Evolutionary conservation across 2,329 filamentous ascomycete species (phyloP).

Genomic region (Colletotrichum abscissum): DNA sequence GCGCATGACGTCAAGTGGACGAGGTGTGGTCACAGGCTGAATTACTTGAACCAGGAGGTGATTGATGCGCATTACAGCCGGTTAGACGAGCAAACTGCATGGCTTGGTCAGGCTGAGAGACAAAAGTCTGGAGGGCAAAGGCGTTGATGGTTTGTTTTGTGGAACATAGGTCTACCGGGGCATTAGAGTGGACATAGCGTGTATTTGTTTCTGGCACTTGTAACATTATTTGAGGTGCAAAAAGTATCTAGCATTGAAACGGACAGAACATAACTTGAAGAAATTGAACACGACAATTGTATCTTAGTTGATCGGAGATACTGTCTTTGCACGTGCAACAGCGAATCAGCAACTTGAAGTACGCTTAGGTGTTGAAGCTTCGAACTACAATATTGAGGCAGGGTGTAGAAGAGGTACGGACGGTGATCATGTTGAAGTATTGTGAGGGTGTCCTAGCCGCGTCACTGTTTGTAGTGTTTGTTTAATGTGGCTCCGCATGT

Average conservation of each 20-base stretch:
- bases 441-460: too few species aligned
- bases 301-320: too few species aligned
- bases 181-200: conserved; percentile 6
- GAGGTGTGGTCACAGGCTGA: conserved; percentile 34
- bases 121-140: background rate
- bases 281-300: too few species aligned
- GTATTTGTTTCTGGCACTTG: background rate
- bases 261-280: background rate
- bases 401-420: too few species aligned
- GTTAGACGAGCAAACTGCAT: conserved; percentile 27
- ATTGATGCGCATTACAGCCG: conserved; percentile 34
- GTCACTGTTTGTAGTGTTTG: background rate
- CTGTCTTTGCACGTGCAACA: too few species aligned
- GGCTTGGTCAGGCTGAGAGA: conserved; percentile 12
- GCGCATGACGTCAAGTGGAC: conserved; percentile 34
- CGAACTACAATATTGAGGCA: too few species aligned
- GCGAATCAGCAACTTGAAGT: too few species aligned
- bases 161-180: background rate
- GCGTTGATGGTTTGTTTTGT: background rate
- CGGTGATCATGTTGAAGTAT: too few species aligned
- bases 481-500: background rate
- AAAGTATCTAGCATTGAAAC: background rate
- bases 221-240: background rate
- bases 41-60: conserved; percentile 34
- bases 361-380: too few species aligned